These are phyloP conservation scores for Colletotrichum musicola DNA, from an alignment of 2,329 filamentous ascomycete species.

Conservation along the genomic window DNA sequence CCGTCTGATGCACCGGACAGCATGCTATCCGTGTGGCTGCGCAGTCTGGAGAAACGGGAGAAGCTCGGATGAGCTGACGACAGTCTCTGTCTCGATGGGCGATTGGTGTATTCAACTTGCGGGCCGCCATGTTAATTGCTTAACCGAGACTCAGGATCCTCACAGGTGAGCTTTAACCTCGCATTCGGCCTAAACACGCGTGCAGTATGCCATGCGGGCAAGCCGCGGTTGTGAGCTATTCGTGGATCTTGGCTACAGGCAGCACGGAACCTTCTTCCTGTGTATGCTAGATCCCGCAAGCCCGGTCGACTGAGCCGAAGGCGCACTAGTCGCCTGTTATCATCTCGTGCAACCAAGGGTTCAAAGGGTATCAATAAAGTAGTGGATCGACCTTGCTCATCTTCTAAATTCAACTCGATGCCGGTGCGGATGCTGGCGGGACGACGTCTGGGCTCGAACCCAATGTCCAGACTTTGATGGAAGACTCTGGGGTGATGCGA, in stretches of 20 bases:
- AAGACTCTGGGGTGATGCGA: constrained; percentile 35
- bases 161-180: not conserved
- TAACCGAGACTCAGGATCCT: not conserved
- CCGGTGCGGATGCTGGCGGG: not conserved
- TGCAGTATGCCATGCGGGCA: not conserved
- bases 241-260: constrained; percentile 8
- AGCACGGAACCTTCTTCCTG: constrained; percentile 1
- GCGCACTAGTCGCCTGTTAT: not conserved
- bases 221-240: not conserved
- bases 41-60: constrained; percentile 4
- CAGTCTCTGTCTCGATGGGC: not conserved
- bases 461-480: constrained; percentile 39
- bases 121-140: not conserved
- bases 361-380: not conserved
- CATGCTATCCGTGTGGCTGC: constrained; percentile 20
- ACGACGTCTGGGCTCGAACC: not conserved
- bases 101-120: not conserved
- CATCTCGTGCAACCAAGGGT: not conserved
- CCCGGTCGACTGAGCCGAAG: not conserved
- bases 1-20: constrained; percentile 23
- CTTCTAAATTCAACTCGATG: not conserved
- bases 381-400: not conserved
- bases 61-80: constrained; percentile 1
- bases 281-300: not conserved
- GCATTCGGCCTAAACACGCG: not conserved